Evolutionary conservation across 768 basidiomycete genomes (phyloP), one percentile per base, ranked within the genome.

Genomic region (Naganishia onofrii): DNA sequence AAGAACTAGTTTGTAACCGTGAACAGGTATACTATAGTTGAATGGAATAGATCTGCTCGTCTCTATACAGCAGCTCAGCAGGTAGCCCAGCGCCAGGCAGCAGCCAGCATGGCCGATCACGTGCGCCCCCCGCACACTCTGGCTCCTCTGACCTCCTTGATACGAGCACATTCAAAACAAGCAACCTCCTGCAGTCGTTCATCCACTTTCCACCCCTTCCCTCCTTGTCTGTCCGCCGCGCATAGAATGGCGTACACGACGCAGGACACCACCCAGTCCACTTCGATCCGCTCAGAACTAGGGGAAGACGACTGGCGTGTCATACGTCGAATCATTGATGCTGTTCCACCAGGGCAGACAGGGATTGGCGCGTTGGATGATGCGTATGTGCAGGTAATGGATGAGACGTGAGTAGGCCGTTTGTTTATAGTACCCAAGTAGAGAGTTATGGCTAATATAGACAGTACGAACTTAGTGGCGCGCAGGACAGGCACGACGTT

Each of bases 301-400:
- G 60, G 38, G 23, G 36, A 63, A 13, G n/a, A 63, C 56, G 65
- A 71, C 29, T 71, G 70, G 70, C 52, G 55, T 10, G 29, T 71
- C 5, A 67, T 71, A 42, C 53, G 67, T n/a, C 46, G 38, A 29
- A 67, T 71, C 21, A 54, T 71, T 32, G 70, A 71, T 54, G 53
- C 54, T 23, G 70, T 71, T n/a, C 70, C 70, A 21, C 8, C 28
- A 8, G 70, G 70, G 9, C 32, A 57, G 57, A 71, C 66, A 13
- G 66, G 66, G 6, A 67, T 71, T 36, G 66, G 57, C 26, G 52
- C 29, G 21, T 28, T 71, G 13, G 53, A 51, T 53, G 66, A 60
- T 48, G 70, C 70, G 13, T 71, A 71, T 54, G 70, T 66, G 31
- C 38, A 57, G 46, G 66, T 71, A 10, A 48, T 71, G 56, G 65